Evolutionary conservation across 805 yeast genomes (phyloP), one percentile per base, ranked within the genome.

Genomic region (Candida morakotiae): DNA sequence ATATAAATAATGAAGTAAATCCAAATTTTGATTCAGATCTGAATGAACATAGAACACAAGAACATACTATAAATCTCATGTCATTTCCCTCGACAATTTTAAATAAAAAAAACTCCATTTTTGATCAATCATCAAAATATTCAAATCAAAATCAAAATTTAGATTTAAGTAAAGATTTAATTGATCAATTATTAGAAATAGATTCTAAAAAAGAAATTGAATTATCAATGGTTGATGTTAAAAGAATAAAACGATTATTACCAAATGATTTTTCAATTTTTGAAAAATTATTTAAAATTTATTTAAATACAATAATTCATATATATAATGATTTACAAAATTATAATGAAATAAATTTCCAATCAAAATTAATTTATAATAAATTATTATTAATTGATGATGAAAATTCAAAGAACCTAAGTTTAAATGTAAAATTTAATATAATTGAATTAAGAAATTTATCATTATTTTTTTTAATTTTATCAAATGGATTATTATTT

Each of bases 401-500:
- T 33, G 46, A 42, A 31, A 35, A 38, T 31, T 10, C 34, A 9
- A 28, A 22, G 8, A 34, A 42, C 28, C 31, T 42, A 14, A 35
- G 26, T 19, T 15, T n/a, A 9, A 29, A 30, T 10, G 30, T 42
- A 19, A 15, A 19, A 25, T 42, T 42, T n/a, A 42, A 28, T 26
- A 18, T 40, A 9, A 32, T 42, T 14, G 53, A 48, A 18, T 35
- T 46, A 29, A 38, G 59, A 24, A 17, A 41, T 11, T 20, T 55
- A n/a, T 39, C 53, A 14, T 29, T 55, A 9, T 35, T 35, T n/a
- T 47, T 53, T 14, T 23, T 49, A 4, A 46, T 56, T 16, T 29
- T 55, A 17, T 47, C 55, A 4, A 48, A 37, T 32, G 62, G 63
- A 11, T 38, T 47, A 15, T 15, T 45, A 13, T 37, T 53, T 13